Conservation (phyloP, 2,329 filamentous ascomycete genomes). For the Pseudogymnoascus sp. region DNA sequence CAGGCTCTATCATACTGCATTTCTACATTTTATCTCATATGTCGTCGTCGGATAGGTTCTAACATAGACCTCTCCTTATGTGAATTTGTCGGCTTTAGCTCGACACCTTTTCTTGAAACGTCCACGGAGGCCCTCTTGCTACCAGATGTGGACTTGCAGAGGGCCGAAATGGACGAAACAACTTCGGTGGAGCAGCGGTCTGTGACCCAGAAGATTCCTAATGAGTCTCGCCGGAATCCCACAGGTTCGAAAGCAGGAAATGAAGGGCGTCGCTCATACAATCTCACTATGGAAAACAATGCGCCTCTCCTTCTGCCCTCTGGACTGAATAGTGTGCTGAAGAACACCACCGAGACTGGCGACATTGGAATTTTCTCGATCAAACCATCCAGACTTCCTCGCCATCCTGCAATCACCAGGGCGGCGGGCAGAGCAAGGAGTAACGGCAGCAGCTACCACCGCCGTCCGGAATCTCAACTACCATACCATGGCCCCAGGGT, state of each 20-base stretch:
- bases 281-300: slow-evolving; percentile 19
- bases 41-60: background rate
- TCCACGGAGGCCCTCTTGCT: background rate
- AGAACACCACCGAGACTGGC: slow-evolving; percentile 57
- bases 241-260: background rate
- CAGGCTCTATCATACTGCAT: background rate
- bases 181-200: background rate
- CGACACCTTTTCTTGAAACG: background rate
- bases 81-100: background rate
- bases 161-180: background rate
- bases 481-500: slow-evolving; percentile 6
- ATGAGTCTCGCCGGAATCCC: background rate
- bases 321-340: slow-evolving; percentile 55
- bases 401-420: slow-evolving; percentile 18
- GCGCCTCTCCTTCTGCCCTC: slow-evolving; percentile 40
- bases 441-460: slow-evolving; percentile 10
- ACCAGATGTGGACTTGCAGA: background rate
- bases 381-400: slow-evolving; percentile 30
- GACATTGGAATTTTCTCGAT: slow-evolving; percentile 55
- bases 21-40: background rate
- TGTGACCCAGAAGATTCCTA: background rate
- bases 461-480: background rate
- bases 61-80: background rate
- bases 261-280: background rate
- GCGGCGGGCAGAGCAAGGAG: slow-evolving; percentile 15